Base-by-base conservation (phyloP, 495 filamentous ascomycete genomes). In the Platismatia glauca region DNA sequence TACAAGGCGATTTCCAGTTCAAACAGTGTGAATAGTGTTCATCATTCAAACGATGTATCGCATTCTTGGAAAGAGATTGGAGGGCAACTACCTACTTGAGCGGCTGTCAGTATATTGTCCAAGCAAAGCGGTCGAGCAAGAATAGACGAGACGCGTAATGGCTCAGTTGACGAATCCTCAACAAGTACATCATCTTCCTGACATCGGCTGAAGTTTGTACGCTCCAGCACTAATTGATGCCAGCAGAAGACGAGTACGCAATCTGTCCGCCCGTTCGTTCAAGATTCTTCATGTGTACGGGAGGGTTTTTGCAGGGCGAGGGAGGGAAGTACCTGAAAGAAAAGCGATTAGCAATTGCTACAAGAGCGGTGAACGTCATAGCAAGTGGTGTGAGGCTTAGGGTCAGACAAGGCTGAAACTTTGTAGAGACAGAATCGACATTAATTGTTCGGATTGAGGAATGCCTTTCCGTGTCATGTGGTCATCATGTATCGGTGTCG, bases 361-460 rank as follows among this genome's bases (percentile, higher is more conserved):
- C 79, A 75, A 81, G 74, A 75, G 69, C 43, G 13, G 27, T 34
- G 68, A 44, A 62, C 55, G 60, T 60, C 39, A 9, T 58, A 33
- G 12, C 15, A 53, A 33, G 64, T 48, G 71, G 57, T 64, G 63
- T 37, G 38, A 59, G 60, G 24, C 31, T 64, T 55, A 65, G 66
- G 67, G 79, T 95, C 91, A 96, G 91, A 95, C 91, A 95, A 95
- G 91, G 91, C 91, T 95, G 91, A 96, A 95, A 95, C 90, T 88
- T 86, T 71, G 69, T 74, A 81, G 73, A 77, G 84, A 89, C 85
- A 84, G 81, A 81, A 81, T 95, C 91, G 80, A 93, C 90, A 95
- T 86, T 70, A 72, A 85, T 74, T 83, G 78, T 95, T 95, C 86
- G 82, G 91, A 81, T 88, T 86, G 91, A 96, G 91, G 91, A 95